Conservation (phyloP, 2,329 filamentous ascomycete species). For the Nigrograna mackinnonii region DNA sequence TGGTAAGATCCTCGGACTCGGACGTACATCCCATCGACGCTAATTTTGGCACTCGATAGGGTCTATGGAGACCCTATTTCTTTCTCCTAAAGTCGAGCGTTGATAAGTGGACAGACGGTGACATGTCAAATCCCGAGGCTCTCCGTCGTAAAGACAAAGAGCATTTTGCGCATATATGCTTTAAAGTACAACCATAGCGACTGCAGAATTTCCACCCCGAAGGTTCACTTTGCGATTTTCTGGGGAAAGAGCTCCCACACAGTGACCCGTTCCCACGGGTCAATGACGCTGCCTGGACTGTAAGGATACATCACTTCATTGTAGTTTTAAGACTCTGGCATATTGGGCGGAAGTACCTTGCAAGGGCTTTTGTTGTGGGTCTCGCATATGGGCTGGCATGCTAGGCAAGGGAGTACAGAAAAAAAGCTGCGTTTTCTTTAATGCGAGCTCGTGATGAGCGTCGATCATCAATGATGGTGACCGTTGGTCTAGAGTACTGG, state of each 20-base stretch:
- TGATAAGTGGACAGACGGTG: slow-evolving; percentile 4
- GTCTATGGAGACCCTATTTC: slow-evolving; percentile 10
- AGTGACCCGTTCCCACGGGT: slow-evolving; percentile 7
- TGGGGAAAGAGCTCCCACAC: slow-evolving; percentile 9
- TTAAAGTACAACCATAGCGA: slow-evolving; percentile 16
- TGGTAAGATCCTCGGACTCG: slow-evolving; percentile 1
- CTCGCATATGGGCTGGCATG: not conserved
- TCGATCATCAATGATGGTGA: too few relatives aligned
- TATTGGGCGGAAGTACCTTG: not conserved
- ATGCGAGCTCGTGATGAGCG: too few relatives aligned
- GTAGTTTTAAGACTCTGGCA: not conserved
- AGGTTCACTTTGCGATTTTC: slow-evolving; percentile 11
- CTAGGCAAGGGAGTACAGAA: too few relatives aligned
- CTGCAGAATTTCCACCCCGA: slow-evolving; percentile 7
- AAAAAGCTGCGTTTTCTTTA: too few relatives aligned
- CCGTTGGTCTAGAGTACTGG: too few relatives aligned
- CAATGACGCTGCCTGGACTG: slow-evolving; percentile 10
- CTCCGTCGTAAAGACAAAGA: slow-evolving; percentile 22
- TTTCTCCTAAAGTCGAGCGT: slow-evolving; percentile 3
- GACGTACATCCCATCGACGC: not conserved
- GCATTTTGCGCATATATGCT: slow-evolving; percentile 56
- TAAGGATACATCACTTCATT: slow-evolving; percentile 2
- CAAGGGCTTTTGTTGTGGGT: not conserved
- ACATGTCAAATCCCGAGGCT: slow-evolving; percentile 3
- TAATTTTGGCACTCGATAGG: not conserved